Base-by-base conservation (phyloP, 2,329 filamentous ascomycete genomes). In the Botryotinia globosa region DNA sequence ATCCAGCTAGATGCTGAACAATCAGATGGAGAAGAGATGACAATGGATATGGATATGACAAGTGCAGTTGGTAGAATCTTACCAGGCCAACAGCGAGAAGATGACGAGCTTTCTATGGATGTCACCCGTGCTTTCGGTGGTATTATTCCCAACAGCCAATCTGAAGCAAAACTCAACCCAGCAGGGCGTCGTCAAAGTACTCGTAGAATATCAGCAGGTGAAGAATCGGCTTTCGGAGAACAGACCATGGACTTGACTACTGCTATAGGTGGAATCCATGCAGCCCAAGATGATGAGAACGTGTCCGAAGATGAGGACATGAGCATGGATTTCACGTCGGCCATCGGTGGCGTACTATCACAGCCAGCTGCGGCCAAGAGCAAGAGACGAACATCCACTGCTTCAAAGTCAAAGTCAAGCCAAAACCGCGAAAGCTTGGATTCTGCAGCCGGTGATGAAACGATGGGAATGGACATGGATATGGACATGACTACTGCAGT, bases 51-150 rank as follows among this genome's bases (percentile, higher is more conserved):
- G 86, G 86, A 89, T 32, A 85, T 89, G 77, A 89, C 88, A 3
- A 82, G 81, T 61, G 84, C 85, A 14, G 82, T 89, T 62, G 88
- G 88, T 6, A 84, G 86, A n/a, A 89, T 89, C 61, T 73, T 82
- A 59, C 74, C 79, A 37, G 72, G 72, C 39, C 72, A 76, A 71
- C 63, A 75, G 72, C 74, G 74, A 39, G 81, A 81, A 73, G 82
- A 85, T 69, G 79, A 85, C 37, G 85, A 87, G 56, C 90, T 97
- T 86, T 96, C 93, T 34, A 98, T 98, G 95, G 95, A 98, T 77
- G 93, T 98, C 12, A 98, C 95, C 2, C 89, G 89, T 71, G 93
- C 89, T 14, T 85, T 97, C 70, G 95, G 95, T 14, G 88, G 91
- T 4, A 98, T 98, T 71, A 82, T 97, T 32, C 73, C 77, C 45